phyloP scores from a whole-genome alignment of 176 grass and related monocot species.

The Olyra latifolia region DNA sequence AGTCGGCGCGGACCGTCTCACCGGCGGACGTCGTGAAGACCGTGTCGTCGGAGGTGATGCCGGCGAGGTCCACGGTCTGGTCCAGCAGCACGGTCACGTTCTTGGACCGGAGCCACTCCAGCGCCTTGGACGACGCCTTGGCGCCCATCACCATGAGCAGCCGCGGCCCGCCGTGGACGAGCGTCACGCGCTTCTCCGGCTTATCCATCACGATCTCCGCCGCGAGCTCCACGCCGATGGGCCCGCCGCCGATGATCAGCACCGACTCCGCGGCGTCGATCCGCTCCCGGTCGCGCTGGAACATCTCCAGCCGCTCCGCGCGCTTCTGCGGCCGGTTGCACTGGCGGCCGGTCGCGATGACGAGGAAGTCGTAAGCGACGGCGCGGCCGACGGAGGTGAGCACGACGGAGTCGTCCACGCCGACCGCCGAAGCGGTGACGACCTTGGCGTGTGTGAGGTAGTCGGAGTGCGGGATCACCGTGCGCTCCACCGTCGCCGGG shows the following conservation, averaged over 20 bases:
- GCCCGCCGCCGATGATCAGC: constrained; percentile 65
- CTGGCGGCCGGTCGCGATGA: constrained; percentile 57
- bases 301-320: constrained; percentile 48
- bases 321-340: constrained; percentile 15
- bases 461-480: constrained; percentile 60
- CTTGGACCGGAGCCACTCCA: constrained; percentile 70
- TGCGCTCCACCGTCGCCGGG: constrained; percentile 39
- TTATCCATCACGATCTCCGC: constrained; percentile 54
- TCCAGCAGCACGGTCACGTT: constrained; percentile 65
- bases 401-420: constrained; percentile 56
- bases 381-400: constrained; percentile 45
- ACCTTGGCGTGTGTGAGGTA: constrained; percentile 59
- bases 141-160: constrained; percentile 53
- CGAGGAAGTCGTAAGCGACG: constrained; percentile 68
- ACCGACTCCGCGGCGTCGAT: constrained; percentile 41
- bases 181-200: constrained; percentile 60
- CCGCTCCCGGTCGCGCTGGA: constrained; percentile 46
- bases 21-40: constrained; percentile 60
- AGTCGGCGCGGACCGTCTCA: constrained; percentile 53
- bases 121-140: constrained; percentile 53
- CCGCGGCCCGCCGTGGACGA: constrained; percentile 54
- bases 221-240: constrained; percentile 64
- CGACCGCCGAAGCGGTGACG: constrained; percentile 36
- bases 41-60: neutral
- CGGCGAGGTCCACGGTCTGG: constrained; percentile 48